Evolutionary conservation across 371 early-diverging fungal species (phyloP).

Genomic region (Mortierella polycephala): DNA sequence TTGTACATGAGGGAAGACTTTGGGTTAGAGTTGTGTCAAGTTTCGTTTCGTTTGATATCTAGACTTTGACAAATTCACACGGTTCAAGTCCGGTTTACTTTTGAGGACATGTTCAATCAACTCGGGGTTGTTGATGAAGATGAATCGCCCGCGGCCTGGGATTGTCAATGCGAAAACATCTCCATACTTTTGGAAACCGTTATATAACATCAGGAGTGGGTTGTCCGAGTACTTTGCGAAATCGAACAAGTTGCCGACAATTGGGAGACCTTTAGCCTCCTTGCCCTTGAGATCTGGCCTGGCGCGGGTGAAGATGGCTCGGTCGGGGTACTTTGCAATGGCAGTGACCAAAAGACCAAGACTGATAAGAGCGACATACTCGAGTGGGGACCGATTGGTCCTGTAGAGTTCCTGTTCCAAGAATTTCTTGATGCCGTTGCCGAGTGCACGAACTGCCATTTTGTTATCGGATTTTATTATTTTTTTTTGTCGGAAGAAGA

Average conservation of each 20-base stretch:
- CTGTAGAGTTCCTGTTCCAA: constrained; percentile 20
- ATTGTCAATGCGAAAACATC: constrained; percentile 25
- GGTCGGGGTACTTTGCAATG: constrained; percentile 42
- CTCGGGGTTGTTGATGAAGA: constrained; percentile 34
- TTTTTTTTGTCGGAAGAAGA: too few species aligned
- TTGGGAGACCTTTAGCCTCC: constrained; percentile 18
- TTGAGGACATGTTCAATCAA: constrained; percentile 40
- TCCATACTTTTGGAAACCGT: constrained; percentile 14
- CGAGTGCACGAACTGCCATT: constrained; percentile 14
- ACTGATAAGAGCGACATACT: constrained; percentile 14
- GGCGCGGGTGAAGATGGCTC: constrained; percentile 31
- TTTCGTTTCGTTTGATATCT: not conserved
- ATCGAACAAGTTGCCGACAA: constrained; percentile 30
- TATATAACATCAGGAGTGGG: constrained; percentile 3
- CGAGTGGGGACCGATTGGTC: constrained; percentile 13
- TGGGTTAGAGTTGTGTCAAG: not conserved
- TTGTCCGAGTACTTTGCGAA: constrained; percentile 9
- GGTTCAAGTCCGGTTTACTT: constrained; percentile 12
- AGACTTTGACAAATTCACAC: not conserved
- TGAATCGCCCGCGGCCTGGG: constrained; percentile 23
- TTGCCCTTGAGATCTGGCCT: constrained; percentile 40
- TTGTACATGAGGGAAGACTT: not conserved
- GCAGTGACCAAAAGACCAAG: constrained; percentile 23
- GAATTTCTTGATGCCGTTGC: constrained; percentile 16
- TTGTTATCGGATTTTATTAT: not conserved